Evolutionary conservation across 345 rosid species (phyloP).

Genomic region (Lumnitzera racemosa): DNA sequence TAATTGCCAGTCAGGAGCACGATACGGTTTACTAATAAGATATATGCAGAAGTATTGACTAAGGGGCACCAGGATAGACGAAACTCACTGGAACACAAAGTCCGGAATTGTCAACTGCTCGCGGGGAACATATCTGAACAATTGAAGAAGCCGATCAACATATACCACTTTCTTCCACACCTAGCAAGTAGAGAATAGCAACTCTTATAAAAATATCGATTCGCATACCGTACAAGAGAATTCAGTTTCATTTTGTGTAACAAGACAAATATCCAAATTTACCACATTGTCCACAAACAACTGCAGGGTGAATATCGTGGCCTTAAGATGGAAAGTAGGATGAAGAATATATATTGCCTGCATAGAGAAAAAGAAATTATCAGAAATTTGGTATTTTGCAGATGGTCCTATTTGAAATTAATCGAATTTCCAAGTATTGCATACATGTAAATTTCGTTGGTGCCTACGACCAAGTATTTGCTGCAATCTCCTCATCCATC

Average conservation of each 20-base stretch:
- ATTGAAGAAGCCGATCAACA: conserved; percentile 80
- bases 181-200: conserved; percentile 24
- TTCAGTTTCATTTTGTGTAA: background rate
- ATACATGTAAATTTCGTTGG: conserved; percentile 85
- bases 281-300: conserved; percentile 77
- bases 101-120: conserved; percentile 99
- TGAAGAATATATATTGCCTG: conserved; percentile 95
- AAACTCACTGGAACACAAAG: conserved; percentile 90
- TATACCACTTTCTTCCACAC: conserved; percentile 97
- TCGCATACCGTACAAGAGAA: conserved; percentile 1
- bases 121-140: conserved; percentile 94
- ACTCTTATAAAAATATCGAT: background rate
- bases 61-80: background rate
- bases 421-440: conserved; percentile 12
- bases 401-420: background rate
- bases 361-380: conserved; percentile 12
- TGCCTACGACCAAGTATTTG: conserved; percentile 95
- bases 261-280: conserved; percentile 16
- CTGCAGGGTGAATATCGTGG: conserved; percentile 71
- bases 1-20: background rate
- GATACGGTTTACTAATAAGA: background rate
- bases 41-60: background rate
- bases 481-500: conserved; percentile 93
- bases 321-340: conserved; percentile 83
- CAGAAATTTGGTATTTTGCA: background rate